Conservation (phyloP, 306 rosid genomes). For the Cajanus cajan region DNA sequence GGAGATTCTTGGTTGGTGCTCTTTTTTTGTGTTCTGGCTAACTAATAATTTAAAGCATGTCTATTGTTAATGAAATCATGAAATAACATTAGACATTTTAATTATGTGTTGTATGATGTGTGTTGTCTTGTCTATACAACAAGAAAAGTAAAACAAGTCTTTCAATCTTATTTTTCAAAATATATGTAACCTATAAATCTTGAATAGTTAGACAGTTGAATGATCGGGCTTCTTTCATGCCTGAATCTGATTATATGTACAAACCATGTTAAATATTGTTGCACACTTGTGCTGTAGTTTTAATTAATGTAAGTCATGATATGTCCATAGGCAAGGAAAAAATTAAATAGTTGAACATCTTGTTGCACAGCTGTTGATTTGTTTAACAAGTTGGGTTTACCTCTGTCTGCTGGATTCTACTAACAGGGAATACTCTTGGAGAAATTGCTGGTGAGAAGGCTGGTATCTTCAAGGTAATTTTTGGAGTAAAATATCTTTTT, state of each 20-base stretch:
- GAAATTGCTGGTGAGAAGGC: constrained; percentile 98
- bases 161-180: neutral
- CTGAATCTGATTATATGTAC: neutral
- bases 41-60: constrained; percentile 14
- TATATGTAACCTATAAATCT: constrained; percentile 6
- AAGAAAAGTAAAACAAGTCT: neutral
- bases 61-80: constrained; percentile 25
- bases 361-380: no score
- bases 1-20: constrained; percentile 96
- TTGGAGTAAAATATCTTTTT: constrained; percentile 15
- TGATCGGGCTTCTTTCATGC: neutral
- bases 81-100: neutral
- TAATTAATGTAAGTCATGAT: neutral
- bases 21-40: constrained; percentile 25
- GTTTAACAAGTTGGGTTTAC: constrained; percentile 28
- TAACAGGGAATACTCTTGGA: constrained; percentile 77
- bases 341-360: neutral
- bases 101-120: neutral
- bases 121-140: neutral
- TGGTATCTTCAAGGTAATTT: constrained; percentile 86
- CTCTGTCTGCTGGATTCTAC: constrained; percentile 29
- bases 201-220: constrained; percentile 9
- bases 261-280: neutral
- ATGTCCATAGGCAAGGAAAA: constrained; percentile 3
- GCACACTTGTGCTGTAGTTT: constrained; percentile 1